These are phyloP conservation scores for Collybia nuda DNA, from an alignment of 768 basidiomycete genomes.

Conservation along the genomic window DNA sequence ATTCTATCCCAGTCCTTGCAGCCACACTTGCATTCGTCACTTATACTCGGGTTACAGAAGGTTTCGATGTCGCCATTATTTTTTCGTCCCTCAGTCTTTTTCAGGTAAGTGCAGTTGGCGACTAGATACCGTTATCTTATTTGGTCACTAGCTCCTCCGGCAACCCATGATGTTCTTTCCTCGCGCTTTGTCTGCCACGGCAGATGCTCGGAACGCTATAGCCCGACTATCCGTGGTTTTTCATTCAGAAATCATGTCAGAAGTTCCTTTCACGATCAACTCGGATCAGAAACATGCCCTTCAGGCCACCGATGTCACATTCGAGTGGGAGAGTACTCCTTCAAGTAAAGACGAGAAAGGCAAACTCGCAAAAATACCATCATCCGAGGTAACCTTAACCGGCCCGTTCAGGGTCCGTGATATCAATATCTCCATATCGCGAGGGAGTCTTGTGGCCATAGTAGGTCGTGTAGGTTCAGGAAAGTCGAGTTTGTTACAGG, in stretches of 20 bases:
- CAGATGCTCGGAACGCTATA: slow-evolving; percentile 66
- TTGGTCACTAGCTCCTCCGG: slow-evolving; percentile 47
- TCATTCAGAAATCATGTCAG: slow-evolving; percentile 50
- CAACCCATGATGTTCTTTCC: slow-evolving; percentile 72
- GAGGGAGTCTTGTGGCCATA: slow-evolving; percentile 61
- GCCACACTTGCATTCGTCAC: slow-evolving; percentile 68
- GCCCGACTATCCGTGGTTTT: slow-evolving; percentile 50
- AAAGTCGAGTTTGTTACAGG: slow-evolving; percentile 61
- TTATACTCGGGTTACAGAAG: slow-evolving; percentile 53
- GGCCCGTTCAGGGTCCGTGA: slow-evolving; percentile 51
- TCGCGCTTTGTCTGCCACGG: slow-evolving; percentile 57
- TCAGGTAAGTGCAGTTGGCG: slow-evolving; percentile 29
- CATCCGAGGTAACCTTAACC: slow-evolving; percentile 6
- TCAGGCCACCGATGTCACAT: slow-evolving; percentile 50
- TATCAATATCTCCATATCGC: slow-evolving; percentile 50
- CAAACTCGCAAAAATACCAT: slow-evolving; percentile 13
- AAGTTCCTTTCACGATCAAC: slow-evolving; percentile 42
- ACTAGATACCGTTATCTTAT: background rate
- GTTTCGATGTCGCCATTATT: slow-evolving; percentile 65
- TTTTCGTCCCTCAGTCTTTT: slow-evolving; percentile 67
- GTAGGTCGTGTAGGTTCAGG: slow-evolving; percentile 73
- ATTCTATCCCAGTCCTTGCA: slow-evolving; percentile 61
- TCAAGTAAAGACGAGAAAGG: slow-evolving; percentile 5
- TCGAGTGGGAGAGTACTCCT: slow-evolving; percentile 57
- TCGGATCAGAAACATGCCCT: slow-evolving; percentile 46